phyloP scores from a whole-genome alignment of 2,329 filamentous ascomycete species.

The Aspergillus hortae region DNA sequence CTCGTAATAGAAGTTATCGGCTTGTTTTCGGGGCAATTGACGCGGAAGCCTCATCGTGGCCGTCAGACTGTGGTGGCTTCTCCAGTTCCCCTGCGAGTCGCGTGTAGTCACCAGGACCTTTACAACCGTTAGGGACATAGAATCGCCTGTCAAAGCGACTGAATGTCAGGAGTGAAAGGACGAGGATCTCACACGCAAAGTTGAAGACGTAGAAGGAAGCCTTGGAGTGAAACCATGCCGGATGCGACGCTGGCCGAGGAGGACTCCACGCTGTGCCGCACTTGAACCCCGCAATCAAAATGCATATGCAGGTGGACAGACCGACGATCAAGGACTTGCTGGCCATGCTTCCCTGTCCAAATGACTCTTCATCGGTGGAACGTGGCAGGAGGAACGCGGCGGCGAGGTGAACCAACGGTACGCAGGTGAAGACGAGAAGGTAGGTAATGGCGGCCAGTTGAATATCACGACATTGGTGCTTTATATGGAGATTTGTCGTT shows the following conservation, averaged over 20 bases:
- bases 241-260: slow-evolving; percentile 47
- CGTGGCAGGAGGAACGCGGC: slow-evolving; percentile 46
- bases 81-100: neutral
- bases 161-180: slow-evolving; percentile 64
- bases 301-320: slow-evolving; percentile 53
- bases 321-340: slow-evolving; percentile 66
- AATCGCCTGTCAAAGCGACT: slow-evolving; percentile 72
- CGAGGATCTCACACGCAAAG: slow-evolving; percentile 68
- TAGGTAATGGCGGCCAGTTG: slow-evolving; percentile 61
- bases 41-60: too few relatives aligned
- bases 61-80: too few relatives aligned
- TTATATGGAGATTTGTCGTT: slow-evolving; percentile 54
- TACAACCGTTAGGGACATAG: slow-evolving; percentile 64
- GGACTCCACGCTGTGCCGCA: slow-evolving; percentile 56
- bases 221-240: slow-evolving; percentile 69
- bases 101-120: slow-evolving; percentile 26
- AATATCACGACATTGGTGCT: slow-evolving; percentile 56
- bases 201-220: slow-evolving; percentile 77
- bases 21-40: too few relatives aligned
- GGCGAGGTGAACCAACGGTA: slow-evolving; percentile 59
- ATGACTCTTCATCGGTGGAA: slow-evolving; percentile 50
- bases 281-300: slow-evolving; percentile 66
- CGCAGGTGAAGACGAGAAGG: slow-evolving; percentile 62
- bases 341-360: slow-evolving; percentile 64
- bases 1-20: too few relatives aligned